Conservation (phyloP, 2,329 filamentous ascomycete genomes). For the Beauveria varroae region DNA sequence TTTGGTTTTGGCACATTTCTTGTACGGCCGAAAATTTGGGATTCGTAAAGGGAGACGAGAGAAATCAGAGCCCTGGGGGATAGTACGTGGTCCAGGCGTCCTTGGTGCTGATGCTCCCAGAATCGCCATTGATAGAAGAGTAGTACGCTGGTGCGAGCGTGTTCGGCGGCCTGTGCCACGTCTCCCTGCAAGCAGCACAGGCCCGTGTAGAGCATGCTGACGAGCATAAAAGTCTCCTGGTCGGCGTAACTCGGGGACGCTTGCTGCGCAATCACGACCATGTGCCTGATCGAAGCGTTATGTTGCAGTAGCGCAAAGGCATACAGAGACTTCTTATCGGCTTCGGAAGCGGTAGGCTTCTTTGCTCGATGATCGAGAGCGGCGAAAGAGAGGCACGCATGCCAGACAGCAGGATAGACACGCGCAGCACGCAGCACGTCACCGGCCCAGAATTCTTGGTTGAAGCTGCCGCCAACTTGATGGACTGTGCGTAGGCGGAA, state of each 20-base stretch:
- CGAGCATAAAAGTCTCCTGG: slow-evolving; percentile 7
- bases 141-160: neutral
- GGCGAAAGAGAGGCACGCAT: slow-evolving; percentile 5
- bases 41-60: slow-evolving; percentile 3
- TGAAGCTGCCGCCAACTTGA: slow-evolving; percentile 7
- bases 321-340: neutral
- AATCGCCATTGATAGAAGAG: slow-evolving; percentile 6
- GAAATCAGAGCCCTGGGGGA: neutral
- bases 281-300: slow-evolving; percentile 4
- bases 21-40: slow-evolving; percentile 2
- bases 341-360: neutral
- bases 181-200: slow-evolving; percentile 3
- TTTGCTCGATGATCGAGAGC: slow-evolving; percentile 3
- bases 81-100: neutral
- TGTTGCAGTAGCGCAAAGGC: slow-evolving; percentile 2
- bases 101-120: slow-evolving; percentile 4
- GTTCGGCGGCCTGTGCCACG: neutral
- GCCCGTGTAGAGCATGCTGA: slow-evolving; percentile 4
- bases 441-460: slow-evolving; percentile 1
- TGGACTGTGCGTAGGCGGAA: slow-evolving; percentile 1
- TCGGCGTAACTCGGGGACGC: neutral
- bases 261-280: neutral
- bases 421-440: slow-evolving; percentile 1
- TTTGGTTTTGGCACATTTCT: slow-evolving; percentile 1
- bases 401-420: slow-evolving; percentile 6